Base-by-base conservation (phyloP, 2,329 filamentous ascomycete species). In the Corynespora cassiicola region DNA sequence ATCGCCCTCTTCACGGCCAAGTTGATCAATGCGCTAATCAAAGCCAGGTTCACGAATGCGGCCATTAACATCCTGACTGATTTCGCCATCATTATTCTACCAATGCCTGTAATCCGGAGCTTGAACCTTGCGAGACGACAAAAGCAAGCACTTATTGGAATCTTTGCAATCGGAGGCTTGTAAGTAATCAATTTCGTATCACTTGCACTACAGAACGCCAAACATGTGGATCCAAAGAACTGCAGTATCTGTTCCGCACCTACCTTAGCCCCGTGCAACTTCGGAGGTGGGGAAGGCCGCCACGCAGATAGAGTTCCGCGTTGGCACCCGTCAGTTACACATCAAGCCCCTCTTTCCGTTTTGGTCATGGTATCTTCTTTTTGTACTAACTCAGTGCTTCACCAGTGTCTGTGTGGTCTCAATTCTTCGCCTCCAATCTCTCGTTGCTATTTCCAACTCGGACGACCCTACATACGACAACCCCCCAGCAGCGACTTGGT, bases 151-250 rank as follows among this genome's bases (percentile, higher is more conserved):
- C 47, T 73, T 4, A 54, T 58, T 6, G 56, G 53, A 5, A 62
- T 73, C 18, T 73, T 73, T 31, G 60, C 62, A 6, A 47, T 73
- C 8, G 70, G 69, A 18, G 60, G 61, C 18, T 68, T 71, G 70
- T 72, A 56, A 58, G 67, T 65, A 31, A n/a, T n/a, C n/a, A n/a
- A n/a, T n/a, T n/a, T n/a, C n/a, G n/a, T n/a, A n/a, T n/a, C n/a
- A n/a, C n/a, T 7, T 20, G 17, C 12, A 25, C 6, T 18, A 10
- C 6, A 9, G 10, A 6, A 33, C 19, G 16, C 12, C 15, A 8
- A 18, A 7, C 22, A 26, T 19, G 21, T 18, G 5, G 31, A 11
- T 26, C 31, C 6, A 12, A n/a, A n/a, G n/a, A n/a, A n/a, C n/a
- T n/a, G n/a, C n/a, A n/a, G n/a, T n/a, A n/a, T n/a, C n/a, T n/a